Base-by-base conservation (phyloP, 257 asterid species). In the Solanum sejunctum region DNA sequence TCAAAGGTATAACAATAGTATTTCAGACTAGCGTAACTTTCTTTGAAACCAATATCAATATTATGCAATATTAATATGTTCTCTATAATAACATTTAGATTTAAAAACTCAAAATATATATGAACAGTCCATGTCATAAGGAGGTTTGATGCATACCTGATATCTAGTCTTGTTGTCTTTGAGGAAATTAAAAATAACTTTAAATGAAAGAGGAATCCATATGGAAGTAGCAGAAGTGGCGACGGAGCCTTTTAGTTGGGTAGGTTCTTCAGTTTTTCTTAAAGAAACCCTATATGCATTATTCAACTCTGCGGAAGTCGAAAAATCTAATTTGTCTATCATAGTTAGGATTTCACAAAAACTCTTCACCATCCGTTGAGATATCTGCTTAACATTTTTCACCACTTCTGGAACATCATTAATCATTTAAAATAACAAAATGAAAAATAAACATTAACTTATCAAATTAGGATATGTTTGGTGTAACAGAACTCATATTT, bases 301-400 rank as follows among this genome's bases (percentile, higher is more conserved):
- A 3, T 83, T 87, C 23, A 80, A 63, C n/a, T 89, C 88, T 0
- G 89, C 82, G 8, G 86, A 23, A 36, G 91, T 86, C 8, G 93
- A 87, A 57, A 87, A 88, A 26, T 93, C 92, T 1, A 86, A 58
- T 84, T 83, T 89, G 13, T 89, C 90, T 0, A 89, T 87, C 87
- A 91, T 89, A 88, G 93, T 85, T 83, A 93, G 80, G 16, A 64
- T 80, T 87, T 88, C 93, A 84, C 86, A 87, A 23, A 94, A 95
- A 17, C 32, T 90, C 86, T 87, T 90, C 84, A 92, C 89, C 98
- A 94, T 92, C 85, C 94, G 88, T n/a, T 93, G 92, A 8, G 93
- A 94, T 18, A 94, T 92, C 36, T 90, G 85, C 93, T 90, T 86
- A 12, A 93, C 28, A 87, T 86, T 91, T 82, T 87, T 85, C 84